Evolutionary conservation across 345 rosid species (phyloP), one percentile per base, ranked within the genome.

Genomic region (Euphorbia peplus): DNA sequence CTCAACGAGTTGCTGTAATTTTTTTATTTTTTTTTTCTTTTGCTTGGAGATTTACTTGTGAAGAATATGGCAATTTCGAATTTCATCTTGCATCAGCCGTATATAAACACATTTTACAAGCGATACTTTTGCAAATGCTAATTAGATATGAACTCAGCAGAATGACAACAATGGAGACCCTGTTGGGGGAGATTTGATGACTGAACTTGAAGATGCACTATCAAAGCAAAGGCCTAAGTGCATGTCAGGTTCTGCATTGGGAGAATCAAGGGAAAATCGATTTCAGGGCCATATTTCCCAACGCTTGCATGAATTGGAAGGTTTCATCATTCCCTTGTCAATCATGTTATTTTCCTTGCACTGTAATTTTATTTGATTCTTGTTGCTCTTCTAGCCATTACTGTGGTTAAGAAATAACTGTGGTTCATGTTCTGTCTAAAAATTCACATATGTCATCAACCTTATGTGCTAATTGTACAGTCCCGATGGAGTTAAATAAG

Each of bases 301-400:
- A 82, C 92, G 99, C 2, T 57, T 92, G 72, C 80, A 78, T 54
- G 90, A 92, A 76, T 93, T 95, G 32, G 89, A 92, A 95, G 99
- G 99, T 93, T 76, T 9, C 51, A 47, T 70, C 67, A 59, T 42
- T 65, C 37, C 48, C 48, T 29, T 57, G 32, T 55, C 30, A 67
- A 22, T 39, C 18, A 28, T 71, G 19, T 42, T 75, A 46, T 57
- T 11, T 28, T 21, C 32, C 16, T 16, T 47, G 14, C 37, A 63
- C 13, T 42, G 67, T 16, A 30, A 32, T 30, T 1, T 30, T 57
- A 47, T 54, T 51, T 50, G 51, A 12, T 41, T 55, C 51, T 37
- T 12, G 47, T 56, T 68, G 56, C 30, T 24, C 35, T 30, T 32
- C 5, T 37, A 0, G n/a, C n/a, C 10, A 9, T 30, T 3, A 5